Conservation (phyloP, 805 yeast genomes). For the Lipomyces chichibuensis region DNA sequence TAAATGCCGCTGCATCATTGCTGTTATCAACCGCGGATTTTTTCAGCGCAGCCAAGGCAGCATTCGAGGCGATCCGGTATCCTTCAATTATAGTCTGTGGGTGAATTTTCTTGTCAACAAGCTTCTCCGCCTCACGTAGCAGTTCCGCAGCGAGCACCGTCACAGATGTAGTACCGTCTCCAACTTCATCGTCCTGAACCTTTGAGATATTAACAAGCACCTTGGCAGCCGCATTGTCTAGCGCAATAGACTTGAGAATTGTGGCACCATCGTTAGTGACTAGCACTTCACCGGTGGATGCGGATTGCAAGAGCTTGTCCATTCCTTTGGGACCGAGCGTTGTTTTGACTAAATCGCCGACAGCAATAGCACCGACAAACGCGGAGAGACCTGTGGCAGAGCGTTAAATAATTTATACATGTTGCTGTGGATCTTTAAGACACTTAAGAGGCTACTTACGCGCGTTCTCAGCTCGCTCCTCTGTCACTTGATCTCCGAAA, state of each 20-base stretch:
- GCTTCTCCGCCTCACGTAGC: slow-evolving; percentile 90
- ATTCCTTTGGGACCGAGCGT: slow-evolving; percentile 98
- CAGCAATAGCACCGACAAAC: slow-evolving; percentile 98
- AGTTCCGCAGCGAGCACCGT: slow-evolving; percentile 93
- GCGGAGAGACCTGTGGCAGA: slow-evolving; percentile 63
- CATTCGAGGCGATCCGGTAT: slow-evolving; percentile 80
- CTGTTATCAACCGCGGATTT: slow-evolving; percentile 76
- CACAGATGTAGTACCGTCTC: slow-evolving; percentile 97
- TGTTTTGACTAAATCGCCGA: slow-evolving; percentile 92
- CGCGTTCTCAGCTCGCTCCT: slow-evolving; percentile 97
- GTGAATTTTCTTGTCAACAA: slow-evolving; percentile 90
- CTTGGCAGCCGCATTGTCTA: slow-evolving; percentile 97
- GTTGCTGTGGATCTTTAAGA: neutral
- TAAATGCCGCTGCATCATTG: slow-evolving; percentile 59
- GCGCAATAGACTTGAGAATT: slow-evolving; percentile 86
- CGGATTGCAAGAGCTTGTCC: slow-evolving; percentile 92
- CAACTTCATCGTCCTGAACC: slow-evolving; percentile 97
- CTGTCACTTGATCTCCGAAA: slow-evolving; percentile 96
- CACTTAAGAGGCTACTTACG: slow-evolving; percentile 49
- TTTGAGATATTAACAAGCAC: slow-evolving; percentile 91
- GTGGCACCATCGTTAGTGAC: slow-evolving; percentile 99
- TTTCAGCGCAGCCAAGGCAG: slow-evolving; percentile 82
- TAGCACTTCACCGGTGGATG: slow-evolving; percentile 73
- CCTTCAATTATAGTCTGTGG: slow-evolving; percentile 98
- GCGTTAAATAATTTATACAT: neutral